Evolutionary conservation across 305 asterid species (phyloP).

Genomic region (Plantago coronopus): DNA sequence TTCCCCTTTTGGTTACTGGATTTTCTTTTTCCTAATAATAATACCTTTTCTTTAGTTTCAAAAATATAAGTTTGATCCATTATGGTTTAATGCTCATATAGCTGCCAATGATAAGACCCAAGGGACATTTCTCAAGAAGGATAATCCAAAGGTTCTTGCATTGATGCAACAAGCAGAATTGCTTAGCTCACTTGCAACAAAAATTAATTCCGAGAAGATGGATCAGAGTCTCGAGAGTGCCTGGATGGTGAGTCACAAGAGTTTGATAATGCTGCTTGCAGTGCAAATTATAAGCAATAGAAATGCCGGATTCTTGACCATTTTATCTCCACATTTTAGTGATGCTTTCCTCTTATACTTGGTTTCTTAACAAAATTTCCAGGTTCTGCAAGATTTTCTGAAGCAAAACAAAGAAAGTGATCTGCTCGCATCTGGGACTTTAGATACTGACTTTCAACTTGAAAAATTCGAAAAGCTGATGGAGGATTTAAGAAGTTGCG

Average conservation of each 20-base stretch:
- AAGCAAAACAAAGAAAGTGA: conserved; percentile 71
- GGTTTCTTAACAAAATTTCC: conserved; percentile 28
- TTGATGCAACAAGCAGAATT: conserved; percentile 96
- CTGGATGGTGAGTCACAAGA: conserved; percentile 59
- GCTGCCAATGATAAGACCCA: conserved; percentile 47
- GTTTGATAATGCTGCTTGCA: conserved; percentile 13
- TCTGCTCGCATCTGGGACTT: conserved; percentile 31
- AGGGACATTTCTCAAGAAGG: conserved; percentile 85
- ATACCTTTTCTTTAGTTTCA: background rate
- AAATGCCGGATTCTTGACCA: conserved; percentile 8
- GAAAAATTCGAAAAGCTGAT: conserved; percentile 59
- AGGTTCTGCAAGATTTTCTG: conserved; percentile 79
- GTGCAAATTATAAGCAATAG: conserved; percentile 20
- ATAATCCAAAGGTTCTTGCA: conserved; percentile 83
- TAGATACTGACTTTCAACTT: conserved; percentile 55
- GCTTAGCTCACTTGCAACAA: conserved; percentile 84
- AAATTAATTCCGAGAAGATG: conserved; percentile 75
- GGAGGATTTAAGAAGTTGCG: conserved; percentile 54
- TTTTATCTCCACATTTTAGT: conserved; percentile 15
- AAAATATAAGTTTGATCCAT: conserved; percentile 13
- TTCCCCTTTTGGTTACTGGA: too few relatives aligned
- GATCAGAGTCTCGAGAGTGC: conserved; percentile 83
- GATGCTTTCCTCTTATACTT: conserved; percentile 8
- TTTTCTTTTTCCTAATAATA: too few relatives aligned
- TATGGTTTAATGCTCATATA: conserved; percentile 25